A percentile compares a stretch with the other conserved stretches of the same genome.
Evolutionary conservation across 2,329 filamentous ascomycete genomes (phyloP).

Genomic region (Penicillium sp.): DNA sequence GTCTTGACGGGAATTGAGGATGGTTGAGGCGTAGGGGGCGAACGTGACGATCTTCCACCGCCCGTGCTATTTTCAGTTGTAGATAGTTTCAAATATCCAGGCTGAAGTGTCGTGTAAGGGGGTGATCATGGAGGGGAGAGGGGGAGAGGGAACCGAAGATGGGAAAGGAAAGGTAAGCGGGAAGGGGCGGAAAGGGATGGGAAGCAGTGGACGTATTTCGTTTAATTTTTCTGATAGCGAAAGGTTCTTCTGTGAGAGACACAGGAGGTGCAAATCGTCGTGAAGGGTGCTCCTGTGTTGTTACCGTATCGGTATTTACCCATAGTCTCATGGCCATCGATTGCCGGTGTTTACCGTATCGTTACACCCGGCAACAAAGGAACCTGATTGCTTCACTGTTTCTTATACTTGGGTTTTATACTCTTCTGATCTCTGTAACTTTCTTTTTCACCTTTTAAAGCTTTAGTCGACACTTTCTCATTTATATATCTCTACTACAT

Average conservation of each 20-base stretch:
- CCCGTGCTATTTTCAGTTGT: slow-evolving; percentile 19
- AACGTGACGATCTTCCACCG: slow-evolving; percentile 23
- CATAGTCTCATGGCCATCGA: not conserved
- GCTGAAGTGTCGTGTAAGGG: slow-evolving; percentile 22
- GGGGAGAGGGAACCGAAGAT: slow-evolving; percentile 13
- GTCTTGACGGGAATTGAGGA: slow-evolving; percentile 5
- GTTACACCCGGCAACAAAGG: slow-evolving; percentile 1
- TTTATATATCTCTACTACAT: not conserved
- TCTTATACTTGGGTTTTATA: not conserved
- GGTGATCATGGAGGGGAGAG: slow-evolving; percentile 27
- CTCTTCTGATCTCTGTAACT: no score
- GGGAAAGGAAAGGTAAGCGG: slow-evolving; percentile 15
- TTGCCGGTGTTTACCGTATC: slow-evolving; percentile 2
- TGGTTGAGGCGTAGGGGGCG: slow-evolving; percentile 6
- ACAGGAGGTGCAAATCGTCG: slow-evolving; percentile 3
- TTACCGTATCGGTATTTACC: slow-evolving; percentile 5
- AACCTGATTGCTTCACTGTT: not conserved
- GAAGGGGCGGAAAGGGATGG: slow-evolving; percentile 23
- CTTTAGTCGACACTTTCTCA: not conserved
- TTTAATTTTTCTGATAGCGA: slow-evolving; percentile 14
- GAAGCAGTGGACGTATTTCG: slow-evolving; percentile 23
- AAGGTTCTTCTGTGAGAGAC: slow-evolving; percentile 12
- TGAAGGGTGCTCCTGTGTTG: slow-evolving; percentile 5
- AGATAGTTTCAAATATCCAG: slow-evolving; percentile 19
- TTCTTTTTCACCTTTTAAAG: no score